phyloP scores from a whole-genome alignment of 345 rosid genomes.

The Chamaenerion angustifolium region DNA sequence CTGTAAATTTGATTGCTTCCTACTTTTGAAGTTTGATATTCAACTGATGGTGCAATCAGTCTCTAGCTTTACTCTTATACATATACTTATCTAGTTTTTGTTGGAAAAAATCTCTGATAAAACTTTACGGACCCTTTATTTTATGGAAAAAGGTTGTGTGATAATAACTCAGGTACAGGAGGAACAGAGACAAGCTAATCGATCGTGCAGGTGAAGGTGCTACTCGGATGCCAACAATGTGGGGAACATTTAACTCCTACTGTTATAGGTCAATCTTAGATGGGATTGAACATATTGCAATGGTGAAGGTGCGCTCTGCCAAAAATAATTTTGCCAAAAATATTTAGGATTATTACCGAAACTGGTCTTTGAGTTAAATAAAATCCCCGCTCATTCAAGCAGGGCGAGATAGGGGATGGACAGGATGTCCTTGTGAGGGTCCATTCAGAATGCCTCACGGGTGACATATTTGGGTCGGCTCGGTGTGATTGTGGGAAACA shows the following conservation, averaged over 20 bases:
- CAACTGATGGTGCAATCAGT: no score
- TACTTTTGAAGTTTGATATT: no score
- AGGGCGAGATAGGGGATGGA: constrained; percentile 73
- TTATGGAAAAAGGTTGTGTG: no score
- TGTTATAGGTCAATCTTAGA: constrained; percentile 75
- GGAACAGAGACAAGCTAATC: constrained; percentile 73
- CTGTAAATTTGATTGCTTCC: no score
- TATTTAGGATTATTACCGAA: no score
- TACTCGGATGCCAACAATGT: constrained; percentile 75
- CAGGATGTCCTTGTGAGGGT: constrained; percentile 75
- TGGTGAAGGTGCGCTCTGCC: constrained; percentile 69
- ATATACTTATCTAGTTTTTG: no score
- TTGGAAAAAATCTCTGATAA: no score
- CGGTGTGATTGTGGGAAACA: constrained; percentile 74
- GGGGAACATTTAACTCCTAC: constrained; percentile 82
- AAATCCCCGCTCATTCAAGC: no score
- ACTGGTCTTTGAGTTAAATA: no score
- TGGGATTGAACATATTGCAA: constrained; percentile 92
- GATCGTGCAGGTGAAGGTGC: constrained; percentile 46
- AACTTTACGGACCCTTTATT: no score
- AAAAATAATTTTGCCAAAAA: background rate
- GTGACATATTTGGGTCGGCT: constrained; percentile 73
- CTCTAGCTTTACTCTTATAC: no score
- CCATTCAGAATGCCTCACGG: constrained; percentile 69
- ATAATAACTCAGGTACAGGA: constrained; percentile 42